A percentile compares a stretch with the other conserved stretches of the same genome.
Conservation (phyloP, 176 grass and related monocot genomes). For the Carex cristatella region DNA sequence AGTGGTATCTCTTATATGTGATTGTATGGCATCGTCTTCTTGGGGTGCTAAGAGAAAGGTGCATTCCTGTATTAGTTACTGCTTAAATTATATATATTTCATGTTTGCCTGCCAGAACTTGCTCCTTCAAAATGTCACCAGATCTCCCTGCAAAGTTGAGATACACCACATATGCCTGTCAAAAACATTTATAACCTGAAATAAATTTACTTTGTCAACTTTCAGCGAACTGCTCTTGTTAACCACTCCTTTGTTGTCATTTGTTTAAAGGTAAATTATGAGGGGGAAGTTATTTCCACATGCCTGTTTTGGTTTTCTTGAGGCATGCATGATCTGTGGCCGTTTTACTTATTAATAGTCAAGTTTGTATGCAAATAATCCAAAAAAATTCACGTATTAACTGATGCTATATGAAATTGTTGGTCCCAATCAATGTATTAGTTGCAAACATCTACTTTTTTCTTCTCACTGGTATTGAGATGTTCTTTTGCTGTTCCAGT, state of each 20-base stretch:
- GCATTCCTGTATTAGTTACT: conserved; percentile 20
- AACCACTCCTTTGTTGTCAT: neutral
- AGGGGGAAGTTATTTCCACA: neutral
- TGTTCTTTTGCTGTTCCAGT: conserved; percentile 49
- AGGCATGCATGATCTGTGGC: neutral
- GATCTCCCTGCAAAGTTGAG: neutral
- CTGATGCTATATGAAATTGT: neutral
- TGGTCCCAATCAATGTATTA: neutral
- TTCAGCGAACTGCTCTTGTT: neutral
- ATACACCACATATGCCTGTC: neutral
- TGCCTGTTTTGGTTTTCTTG: neutral
- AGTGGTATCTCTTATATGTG: conserved; percentile 67
- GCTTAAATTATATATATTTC: conserved; percentile 3
- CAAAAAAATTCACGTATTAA: neutral
- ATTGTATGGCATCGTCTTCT: conserved; percentile 78
- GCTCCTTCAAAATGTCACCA: neutral
- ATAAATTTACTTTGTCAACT: neutral
- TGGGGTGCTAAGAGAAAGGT: conserved; percentile 98
- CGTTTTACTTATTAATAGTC: neutral
- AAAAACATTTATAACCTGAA: neutral
- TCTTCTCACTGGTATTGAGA: conserved; percentile 26
- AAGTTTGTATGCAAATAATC: neutral
- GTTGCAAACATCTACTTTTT: neutral
- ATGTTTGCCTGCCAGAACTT: conserved; percentile 7
- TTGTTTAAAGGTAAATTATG: neutral